A percentile compares a stretch with the other conserved stretches of the same genome.
These are phyloP conservation scores for Violaceomyces palustris DNA, from an alignment of 1,284 basidiomycete species.

Conservation along the genomic window DNA sequence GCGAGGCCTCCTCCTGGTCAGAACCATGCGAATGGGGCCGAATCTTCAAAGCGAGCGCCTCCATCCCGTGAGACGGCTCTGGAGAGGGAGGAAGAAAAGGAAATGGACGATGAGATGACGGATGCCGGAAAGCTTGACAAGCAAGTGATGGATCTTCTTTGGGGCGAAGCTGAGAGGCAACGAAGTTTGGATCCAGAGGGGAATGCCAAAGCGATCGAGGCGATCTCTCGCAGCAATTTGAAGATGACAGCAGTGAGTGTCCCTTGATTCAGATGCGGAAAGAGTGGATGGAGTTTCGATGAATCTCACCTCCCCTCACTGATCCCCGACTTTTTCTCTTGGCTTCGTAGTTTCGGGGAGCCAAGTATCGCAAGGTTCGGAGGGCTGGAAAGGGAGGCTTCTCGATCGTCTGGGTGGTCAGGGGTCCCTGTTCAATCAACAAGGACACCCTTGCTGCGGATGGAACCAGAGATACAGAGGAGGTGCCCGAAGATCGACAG, in stretches of 20 bases:
- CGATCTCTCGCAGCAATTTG: constrained; percentile 17
- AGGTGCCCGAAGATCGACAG: constrained; percentile 41
- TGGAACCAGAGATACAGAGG: constrained; percentile 22
- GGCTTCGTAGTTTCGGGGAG: constrained; percentile 31
- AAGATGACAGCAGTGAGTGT: neutral
- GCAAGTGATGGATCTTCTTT: constrained; percentile 30
- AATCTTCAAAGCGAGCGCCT: neutral
- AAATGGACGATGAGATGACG: constrained; percentile 11
- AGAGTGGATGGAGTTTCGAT: neutral
- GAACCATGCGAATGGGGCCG: neutral
- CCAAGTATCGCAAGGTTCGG: constrained; percentile 41
- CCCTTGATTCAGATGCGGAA: neutral
- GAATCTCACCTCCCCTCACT: neutral
- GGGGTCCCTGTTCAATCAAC: constrained; percentile 34
- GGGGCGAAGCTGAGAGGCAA: constrained; percentile 28
- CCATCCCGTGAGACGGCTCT: neutral
- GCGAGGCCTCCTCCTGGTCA: neutral
- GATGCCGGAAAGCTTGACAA: constrained; percentile 7
- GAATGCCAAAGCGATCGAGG: constrained; percentile 16
- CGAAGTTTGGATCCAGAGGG: constrained; percentile 13
- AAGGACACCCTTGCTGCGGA: constrained; percentile 14
- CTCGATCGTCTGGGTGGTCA: constrained; percentile 47
- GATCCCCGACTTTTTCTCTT: neutral
- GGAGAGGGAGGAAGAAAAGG: constrained; percentile 4
- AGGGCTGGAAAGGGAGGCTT: constrained; percentile 49